Evolutionary conservation across 371 early-diverging fungal species (phyloP).

Genomic region (Chytridium lagenaria): DNA sequence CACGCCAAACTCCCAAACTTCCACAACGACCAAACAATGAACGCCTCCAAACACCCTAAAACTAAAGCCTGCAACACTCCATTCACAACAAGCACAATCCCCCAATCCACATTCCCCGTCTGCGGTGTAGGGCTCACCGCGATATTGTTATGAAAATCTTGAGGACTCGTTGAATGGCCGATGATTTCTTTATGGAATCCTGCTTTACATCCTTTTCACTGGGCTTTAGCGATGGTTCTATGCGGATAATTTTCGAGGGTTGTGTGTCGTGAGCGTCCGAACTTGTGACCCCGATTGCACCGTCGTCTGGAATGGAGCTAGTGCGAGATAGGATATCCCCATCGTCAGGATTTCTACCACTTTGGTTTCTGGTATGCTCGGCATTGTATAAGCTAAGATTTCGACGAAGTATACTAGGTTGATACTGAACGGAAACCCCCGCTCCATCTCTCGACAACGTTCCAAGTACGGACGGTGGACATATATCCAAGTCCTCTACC

Average conservation of each 20-base stretch:
- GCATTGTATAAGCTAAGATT: not conserved
- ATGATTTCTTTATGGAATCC: not conserved
- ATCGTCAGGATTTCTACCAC: too few relatives aligned
- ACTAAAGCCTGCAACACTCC: conserved; percentile 17
- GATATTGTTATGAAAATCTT: not conserved
- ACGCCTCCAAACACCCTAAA: conserved; percentile 18
- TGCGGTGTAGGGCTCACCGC: not conserved
- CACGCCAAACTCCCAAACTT: conserved; percentile 20
- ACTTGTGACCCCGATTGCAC: too few relatives aligned
- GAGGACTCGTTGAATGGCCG: not conserved
- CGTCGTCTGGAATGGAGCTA: too few relatives aligned
- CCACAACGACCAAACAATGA: conserved; percentile 26
- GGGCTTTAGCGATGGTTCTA: not conserved
- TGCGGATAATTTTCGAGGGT: not conserved
- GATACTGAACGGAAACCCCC: too few relatives aligned
- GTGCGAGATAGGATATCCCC: too few relatives aligned
- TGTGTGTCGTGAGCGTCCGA: too few relatives aligned
- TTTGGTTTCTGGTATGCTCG: too few relatives aligned
- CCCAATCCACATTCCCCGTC: conserved; percentile 26
- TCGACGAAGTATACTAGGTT: not conserved
- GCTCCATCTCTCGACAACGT: not conserved
- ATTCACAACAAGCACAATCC: conserved; percentile 15
- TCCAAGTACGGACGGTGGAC: not conserved
- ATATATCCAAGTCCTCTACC: not conserved
- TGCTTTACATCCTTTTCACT: not conserved